Evolutionary conservation across 345 rosid genomes (phyloP), one percentile per base, ranked within the genome.

Genomic region (Hevea brasiliensis): DNA sequence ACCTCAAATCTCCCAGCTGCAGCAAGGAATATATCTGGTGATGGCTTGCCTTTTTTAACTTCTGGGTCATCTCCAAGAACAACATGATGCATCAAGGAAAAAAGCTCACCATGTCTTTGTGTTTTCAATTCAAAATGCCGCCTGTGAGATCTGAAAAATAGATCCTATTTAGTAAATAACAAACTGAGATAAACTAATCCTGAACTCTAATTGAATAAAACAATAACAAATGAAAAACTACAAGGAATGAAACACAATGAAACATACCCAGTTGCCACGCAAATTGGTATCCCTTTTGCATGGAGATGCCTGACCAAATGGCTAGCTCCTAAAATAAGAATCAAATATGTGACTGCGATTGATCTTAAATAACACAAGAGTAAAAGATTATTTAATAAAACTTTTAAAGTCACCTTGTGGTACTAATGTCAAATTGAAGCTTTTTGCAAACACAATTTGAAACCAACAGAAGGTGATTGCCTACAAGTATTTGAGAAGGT

Each of bases 1-100:
- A 94, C 98, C 97, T 92, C 90, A 76, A 94, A 94, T 86, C 98
- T 94, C 77, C 82, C 87, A 73, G 97, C 86, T 11, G 98, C 98
- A 58, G 97, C 92, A 68, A 92, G 87, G 76, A 94, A 94, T 67
- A 87, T 73, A 69, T 94, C 98, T 2, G 97, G 97, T 2, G 97
- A 77, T 14, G 97, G 98, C 83, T 94, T 92, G 67, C 98, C 98
- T 77, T 84, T 84, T 85, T 90, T 89, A 81, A 94, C 97, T 84
- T 92, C 98, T 17, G 95, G 95, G 74, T 94, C 97, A 83, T 94
- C 97, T 73, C 98, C 97, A 59, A 82, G 85, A 70, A 94, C 97
- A 76, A 88, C 61, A 80, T 94, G 98, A 85, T 92, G 95, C 97
- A 94, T 94, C 87, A 92, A 84, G 6, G 94, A 87, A 48, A 94